phyloP scores from a whole-genome alignment of 73 alveolate species.

The Breviolum minutum region DNA sequence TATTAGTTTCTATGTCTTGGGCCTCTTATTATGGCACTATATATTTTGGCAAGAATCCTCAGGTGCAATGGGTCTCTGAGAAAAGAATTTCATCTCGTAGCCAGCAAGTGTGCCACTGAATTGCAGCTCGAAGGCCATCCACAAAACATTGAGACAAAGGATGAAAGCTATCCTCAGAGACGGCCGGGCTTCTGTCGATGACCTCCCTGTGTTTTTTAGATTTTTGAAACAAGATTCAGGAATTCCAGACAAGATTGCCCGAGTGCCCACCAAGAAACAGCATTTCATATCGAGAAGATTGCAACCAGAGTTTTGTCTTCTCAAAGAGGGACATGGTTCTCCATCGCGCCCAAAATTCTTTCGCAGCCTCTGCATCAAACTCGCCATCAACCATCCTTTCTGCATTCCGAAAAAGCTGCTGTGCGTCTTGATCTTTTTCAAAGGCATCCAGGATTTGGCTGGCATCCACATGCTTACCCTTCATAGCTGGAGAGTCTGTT shows the following conservation, averaged over 20 bases:
- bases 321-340: not conserved
- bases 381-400: conserved; percentile 24
- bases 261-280: not conserved
- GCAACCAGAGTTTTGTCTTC: conserved; percentile 25
- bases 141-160: conserved; percentile 25
- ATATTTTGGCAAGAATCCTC: not conserved
- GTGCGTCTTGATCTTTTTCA: not conserved
- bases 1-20: not conserved
- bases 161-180: conserved; percentile 20
- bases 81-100: conserved; percentile 1
- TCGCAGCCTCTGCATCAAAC: not conserved
- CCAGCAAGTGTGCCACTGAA: conserved; percentile 13
- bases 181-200: not conserved
- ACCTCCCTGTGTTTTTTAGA: no score
- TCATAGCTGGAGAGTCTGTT: not conserved
- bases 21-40: not conserved
- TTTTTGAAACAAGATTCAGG: not conserved
- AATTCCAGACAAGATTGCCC: not conserved
- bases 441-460: conserved; percentile 2
- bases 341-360: conserved; percentile 26
- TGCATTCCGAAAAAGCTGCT: not conserved
- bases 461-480: conserved; percentile 2
- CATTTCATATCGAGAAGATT: conserved; percentile 68
- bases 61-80: not conserved
- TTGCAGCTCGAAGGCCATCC: conserved; percentile 73